Conservation (phyloP, 441 rosid genomes). For the Eruca vesicaria region DNA sequence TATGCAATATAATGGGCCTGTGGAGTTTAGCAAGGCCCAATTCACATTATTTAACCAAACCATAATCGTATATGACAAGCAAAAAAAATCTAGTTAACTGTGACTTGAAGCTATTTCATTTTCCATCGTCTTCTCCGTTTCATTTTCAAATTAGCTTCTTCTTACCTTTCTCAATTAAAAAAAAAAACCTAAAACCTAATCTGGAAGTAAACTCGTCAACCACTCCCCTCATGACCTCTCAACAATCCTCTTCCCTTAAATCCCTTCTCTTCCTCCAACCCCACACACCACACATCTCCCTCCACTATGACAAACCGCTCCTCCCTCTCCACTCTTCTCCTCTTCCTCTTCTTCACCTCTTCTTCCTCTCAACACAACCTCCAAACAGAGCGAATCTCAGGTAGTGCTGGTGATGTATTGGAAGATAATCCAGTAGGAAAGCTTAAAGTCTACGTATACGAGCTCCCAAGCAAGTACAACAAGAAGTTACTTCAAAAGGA, state of each 20-base stretch:
- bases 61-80: slow-evolving; percentile 1
- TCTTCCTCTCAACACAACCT: slow-evolving; percentile 42
- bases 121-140: slow-evolving; percentile 42
- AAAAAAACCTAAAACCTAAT: slow-evolving; percentile 34
- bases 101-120: slow-evolving; percentile 67
- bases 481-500: slow-evolving; percentile 87
- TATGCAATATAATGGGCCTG: not conserved
- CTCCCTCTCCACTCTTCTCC: slow-evolving; percentile 39
- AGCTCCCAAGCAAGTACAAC: slow-evolving; percentile 91
- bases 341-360: slow-evolving; percentile 23
- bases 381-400: slow-evolving; percentile 75
- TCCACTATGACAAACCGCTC: slow-evolving; percentile 37
- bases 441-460: slow-evolving; percentile 80
- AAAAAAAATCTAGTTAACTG: slow-evolving; percentile 33
- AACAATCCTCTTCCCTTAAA: slow-evolving; percentile 51
- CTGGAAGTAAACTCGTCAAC: slow-evolving; percentile 74
- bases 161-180: slow-evolving; percentile 16
- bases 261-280: slow-evolving; percentile 22
- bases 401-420: slow-evolving; percentile 90
- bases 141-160: slow-evolving; percentile 25
- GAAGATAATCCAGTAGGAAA: slow-evolving; percentile 92
- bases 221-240: slow-evolving; percentile 68
- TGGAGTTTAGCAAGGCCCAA: not conserved
- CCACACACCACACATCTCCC: slow-evolving; percentile 23
- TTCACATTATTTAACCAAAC: not conserved